Conservation (phyloP, 176 grass and related monocot genomes). For the Oryza longistaminata region DNA sequence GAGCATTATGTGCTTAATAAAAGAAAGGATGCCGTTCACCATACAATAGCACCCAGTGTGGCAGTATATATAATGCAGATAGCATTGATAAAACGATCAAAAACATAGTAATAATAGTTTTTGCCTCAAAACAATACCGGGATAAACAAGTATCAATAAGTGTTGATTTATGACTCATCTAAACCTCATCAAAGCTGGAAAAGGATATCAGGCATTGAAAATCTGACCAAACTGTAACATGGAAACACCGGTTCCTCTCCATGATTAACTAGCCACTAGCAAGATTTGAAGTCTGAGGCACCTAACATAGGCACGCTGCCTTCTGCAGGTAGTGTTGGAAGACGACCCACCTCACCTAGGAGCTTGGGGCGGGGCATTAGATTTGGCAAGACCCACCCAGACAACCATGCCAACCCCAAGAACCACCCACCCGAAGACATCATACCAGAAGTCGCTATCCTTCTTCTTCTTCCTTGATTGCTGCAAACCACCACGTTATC, state of each 20-base stretch:
- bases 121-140: background rate
- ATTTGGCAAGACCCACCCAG: slow-evolving; percentile 58
- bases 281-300: slow-evolving; percentile 26
- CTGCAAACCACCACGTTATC: slow-evolving; percentile 47
- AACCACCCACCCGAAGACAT: slow-evolving; percentile 71
- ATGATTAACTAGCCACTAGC: slow-evolving; percentile 18
- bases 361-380: slow-evolving; percentile 3
- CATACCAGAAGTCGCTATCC: slow-evolving; percentile 68
- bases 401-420: slow-evolving; percentile 49
- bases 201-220: slow-evolving; percentile 23
- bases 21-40: no score
- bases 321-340: background rate
- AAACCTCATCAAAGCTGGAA: slow-evolving; percentile 33
- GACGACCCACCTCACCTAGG: slow-evolving; percentile 30
- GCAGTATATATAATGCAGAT: background rate
- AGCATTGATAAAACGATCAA: background rate
- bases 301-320: background rate
- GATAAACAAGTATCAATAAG: slow-evolving; percentile 22
- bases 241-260: slow-evolving; percentile 37
- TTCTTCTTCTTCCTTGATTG: slow-evolving; percentile 57
- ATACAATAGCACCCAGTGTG: background rate
- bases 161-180: background rate
- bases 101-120: slow-evolving; percentile 12
- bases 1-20: background rate
- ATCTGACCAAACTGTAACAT: slow-evolving; percentile 30